Evolutionary conservation across 345 rosid genomes (phyloP).

Genomic region (Lumnitzera racemosa): DNA sequence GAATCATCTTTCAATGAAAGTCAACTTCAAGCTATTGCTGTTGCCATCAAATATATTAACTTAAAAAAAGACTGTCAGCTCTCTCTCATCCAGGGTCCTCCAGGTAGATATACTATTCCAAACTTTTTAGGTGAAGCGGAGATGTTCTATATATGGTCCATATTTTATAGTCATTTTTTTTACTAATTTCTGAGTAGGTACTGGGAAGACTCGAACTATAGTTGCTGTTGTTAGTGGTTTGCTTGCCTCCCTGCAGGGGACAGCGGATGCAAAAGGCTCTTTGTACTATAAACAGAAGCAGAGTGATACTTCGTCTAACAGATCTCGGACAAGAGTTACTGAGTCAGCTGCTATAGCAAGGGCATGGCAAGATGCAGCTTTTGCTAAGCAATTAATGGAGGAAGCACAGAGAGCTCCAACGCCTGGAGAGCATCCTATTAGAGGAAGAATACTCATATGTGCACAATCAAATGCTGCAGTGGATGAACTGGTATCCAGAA

Average conservation of each 20-base stretch:
- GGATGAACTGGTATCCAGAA: conserved; percentile 90
- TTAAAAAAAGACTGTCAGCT: conserved; percentile 49
- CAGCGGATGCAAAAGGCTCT: conserved; percentile 24
- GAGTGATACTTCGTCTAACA: conserved; percentile 25
- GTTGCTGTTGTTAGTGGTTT: conserved; percentile 86
- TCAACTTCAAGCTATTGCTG: conserved; percentile 77
- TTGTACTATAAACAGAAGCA: conserved; percentile 26
- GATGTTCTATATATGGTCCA: not conserved
- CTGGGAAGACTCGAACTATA: conserved; percentile 94
- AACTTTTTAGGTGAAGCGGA: conserved; percentile 1
- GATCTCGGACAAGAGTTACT: conserved; percentile 43
- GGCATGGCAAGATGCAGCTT: conserved; percentile 98
- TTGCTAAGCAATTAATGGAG: conserved; percentile 70
- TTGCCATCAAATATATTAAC: conserved; percentile 44
- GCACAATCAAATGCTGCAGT: conserved; percentile 99
- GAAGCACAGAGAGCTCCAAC: conserved; percentile 37
- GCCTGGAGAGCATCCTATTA: conserved; percentile 34
- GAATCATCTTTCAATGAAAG: conserved; percentile 79
- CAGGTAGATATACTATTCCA: conserved; percentile 43
- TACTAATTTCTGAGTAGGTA: conserved; percentile 38
- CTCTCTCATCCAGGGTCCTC: conserved; percentile 98
- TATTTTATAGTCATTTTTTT: conserved; percentile 7
- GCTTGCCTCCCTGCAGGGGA: conserved; percentile 51
- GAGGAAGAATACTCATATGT: conserved; percentile 82
- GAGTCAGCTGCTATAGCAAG: conserved; percentile 70